A percentile compares a stretch with the other conserved stretches of the same genome.
These are phyloP conservation scores for Chalciporus piperatus DNA, from an alignment of 768 basidiomycete species.

Conservation along the genomic window DNA sequence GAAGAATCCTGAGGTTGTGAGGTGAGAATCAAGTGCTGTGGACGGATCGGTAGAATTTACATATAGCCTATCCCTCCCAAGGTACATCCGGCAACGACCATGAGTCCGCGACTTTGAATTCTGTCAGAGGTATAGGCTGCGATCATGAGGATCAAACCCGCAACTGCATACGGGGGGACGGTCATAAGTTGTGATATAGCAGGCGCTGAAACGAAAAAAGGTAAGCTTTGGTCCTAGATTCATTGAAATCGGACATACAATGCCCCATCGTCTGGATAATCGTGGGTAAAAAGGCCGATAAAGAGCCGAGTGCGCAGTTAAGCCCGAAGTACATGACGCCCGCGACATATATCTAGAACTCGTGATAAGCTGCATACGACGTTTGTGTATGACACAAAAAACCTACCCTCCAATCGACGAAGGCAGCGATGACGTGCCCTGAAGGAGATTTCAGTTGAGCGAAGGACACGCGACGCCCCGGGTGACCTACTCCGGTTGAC, in stretches of 20 bases:
- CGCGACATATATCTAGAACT: slow-evolving; percentile 39
- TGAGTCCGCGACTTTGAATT: slow-evolving; percentile 41
- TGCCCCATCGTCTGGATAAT: slow-evolving; percentile 51
- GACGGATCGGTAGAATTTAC: slow-evolving; percentile 19
- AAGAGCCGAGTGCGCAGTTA: slow-evolving; percentile 47
- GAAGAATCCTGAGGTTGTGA: slow-evolving; percentile 26
- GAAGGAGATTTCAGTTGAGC: slow-evolving; percentile 1
- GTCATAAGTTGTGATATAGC: slow-evolving; percentile 49
- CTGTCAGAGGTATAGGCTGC: slow-evolving; percentile 43
- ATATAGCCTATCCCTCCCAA: slow-evolving; percentile 42
- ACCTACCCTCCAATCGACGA: slow-evolving; percentile 45
- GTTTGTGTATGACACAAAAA: background rate
- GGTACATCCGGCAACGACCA: slow-evolving; percentile 28
- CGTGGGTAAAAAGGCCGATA: slow-evolving; percentile 53
- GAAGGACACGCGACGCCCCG: background rate
- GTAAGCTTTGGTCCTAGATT: background rate
- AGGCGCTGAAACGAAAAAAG: slow-evolving; percentile 28
- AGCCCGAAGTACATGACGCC: slow-evolving; percentile 49
- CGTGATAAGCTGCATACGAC: slow-evolving; percentile 5
- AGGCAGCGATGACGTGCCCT: slow-evolving; percentile 44
- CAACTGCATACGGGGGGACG: slow-evolving; percentile 52
- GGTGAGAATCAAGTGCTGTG: background rate
- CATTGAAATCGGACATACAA: slow-evolving; percentile 30
- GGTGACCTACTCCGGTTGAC: slow-evolving; percentile 38
- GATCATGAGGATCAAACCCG: slow-evolving; percentile 35